Evolutionary conservation across 768 basidiomycete genomes (phyloP).

Genomic region (Termitomyces sp.): DNA sequence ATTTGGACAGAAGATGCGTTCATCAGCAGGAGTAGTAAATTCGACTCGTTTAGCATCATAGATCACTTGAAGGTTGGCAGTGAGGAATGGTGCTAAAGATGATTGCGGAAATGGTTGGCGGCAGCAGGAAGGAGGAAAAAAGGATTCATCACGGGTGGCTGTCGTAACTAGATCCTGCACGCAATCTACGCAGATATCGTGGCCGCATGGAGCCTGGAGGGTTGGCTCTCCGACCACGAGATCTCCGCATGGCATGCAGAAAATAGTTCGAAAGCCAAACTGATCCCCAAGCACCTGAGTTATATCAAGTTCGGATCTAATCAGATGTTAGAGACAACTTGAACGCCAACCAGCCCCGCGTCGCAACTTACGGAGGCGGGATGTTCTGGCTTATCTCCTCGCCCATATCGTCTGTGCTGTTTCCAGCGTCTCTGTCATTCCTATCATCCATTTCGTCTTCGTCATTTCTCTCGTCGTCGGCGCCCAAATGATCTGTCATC

Average conservation of each 20-base stretch:
- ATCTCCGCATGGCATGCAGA: constrained; percentile 14
- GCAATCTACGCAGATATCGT: constrained; percentile 22
- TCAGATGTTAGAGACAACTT: not conserved
- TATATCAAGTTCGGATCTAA: constrained; percentile 1
- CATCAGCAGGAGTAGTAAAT: constrained; percentile 34
- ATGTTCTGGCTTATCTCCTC: not conserved
- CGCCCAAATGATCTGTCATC: not conserved
- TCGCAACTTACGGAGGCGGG: not conserved
- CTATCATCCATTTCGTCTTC: not conserved
- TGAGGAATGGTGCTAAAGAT: constrained; percentile 26
- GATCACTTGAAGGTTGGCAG: constrained; percentile 17
- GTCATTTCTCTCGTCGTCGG: not conserved
- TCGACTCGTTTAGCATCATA: constrained; percentile 44
- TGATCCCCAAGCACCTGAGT: constrained; percentile 9
- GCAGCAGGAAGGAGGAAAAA: constrained; percentile 53
- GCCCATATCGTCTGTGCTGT: not conserved
- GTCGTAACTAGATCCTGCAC: constrained; percentile 35
- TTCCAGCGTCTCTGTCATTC: not conserved
- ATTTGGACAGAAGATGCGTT: constrained; percentile 50
- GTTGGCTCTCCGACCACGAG: constrained; percentile 20
- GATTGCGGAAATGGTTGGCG: constrained; percentile 28
- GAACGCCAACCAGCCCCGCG: not conserved
- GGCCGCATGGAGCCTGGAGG: constrained; percentile 37
- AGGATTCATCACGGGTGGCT: constrained; percentile 44
- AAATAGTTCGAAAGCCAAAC: constrained; percentile 14